phyloP scores from a whole-genome alignment of 2,329 filamentous ascomycete genomes.

The Penicillium polonicum region DNA sequence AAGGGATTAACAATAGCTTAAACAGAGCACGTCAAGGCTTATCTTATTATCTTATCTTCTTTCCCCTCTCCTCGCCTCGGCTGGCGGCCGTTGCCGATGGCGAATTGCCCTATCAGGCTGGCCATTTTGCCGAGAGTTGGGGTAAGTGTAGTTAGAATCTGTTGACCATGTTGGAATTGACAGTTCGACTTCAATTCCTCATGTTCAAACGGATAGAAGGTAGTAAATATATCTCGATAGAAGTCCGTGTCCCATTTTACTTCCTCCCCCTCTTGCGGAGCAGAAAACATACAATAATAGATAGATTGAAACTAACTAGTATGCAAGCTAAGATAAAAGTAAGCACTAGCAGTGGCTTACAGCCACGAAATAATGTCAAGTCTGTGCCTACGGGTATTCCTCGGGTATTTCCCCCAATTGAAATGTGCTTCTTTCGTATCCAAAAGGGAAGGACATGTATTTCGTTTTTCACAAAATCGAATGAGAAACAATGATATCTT shows the following conservation, averaged over 20 bases:
- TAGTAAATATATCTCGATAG: background rate
- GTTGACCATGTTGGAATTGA: background rate
- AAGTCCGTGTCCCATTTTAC: background rate
- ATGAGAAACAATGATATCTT: too few relatives aligned
- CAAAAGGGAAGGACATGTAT: too few relatives aligned
- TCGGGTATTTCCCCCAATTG: too few relatives aligned
- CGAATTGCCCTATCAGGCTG: slow-evolving; percentile 15
- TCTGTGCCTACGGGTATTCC: too few relatives aligned
- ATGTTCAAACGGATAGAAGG: background rate
- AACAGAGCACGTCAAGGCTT: slow-evolving; percentile 11
- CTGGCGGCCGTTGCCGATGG: slow-evolving; percentile 17
- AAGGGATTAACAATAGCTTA: background rate
- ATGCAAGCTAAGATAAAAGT: background rate
- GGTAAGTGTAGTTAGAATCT: slow-evolving; percentile 6
- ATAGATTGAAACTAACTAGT: background rate
- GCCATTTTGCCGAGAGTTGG: slow-evolving; percentile 19
- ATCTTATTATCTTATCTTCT: slow-evolving; percentile 25
- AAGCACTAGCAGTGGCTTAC: background rate
- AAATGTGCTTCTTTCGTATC: too few relatives aligned
- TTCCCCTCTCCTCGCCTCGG: slow-evolving; percentile 18
- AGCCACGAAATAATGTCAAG: too few relatives aligned
- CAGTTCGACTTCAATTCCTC: background rate
- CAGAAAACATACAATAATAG: background rate
- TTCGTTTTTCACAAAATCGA: too few relatives aligned
- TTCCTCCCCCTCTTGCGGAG: background rate